These are phyloP conservation scores for Plectranthus barbatus DNA, from an alignment of 257 asterid genomes.

Conservation along the genomic window DNA sequence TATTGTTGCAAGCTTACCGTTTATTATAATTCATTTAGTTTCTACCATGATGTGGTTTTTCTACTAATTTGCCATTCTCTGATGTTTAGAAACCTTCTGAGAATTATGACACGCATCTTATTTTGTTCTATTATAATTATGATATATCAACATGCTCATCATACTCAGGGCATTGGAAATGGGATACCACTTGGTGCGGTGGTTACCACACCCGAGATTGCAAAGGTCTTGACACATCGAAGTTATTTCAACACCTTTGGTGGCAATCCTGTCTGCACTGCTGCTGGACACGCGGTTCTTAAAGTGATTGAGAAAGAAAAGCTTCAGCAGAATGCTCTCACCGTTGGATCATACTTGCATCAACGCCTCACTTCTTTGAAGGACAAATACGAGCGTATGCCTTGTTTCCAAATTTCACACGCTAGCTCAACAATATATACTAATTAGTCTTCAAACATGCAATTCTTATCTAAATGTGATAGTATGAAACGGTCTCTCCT, in stretches of 20 bases:
- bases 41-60: background rate
- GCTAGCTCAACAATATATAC: no score
- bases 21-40: background rate
- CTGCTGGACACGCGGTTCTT: constrained; percentile 91
- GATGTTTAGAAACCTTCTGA: background rate
- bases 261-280: constrained; percentile 88
- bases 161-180: constrained; percentile 79
- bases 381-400: constrained; percentile 68
- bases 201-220: constrained; percentile 81
- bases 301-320: constrained; percentile 71
- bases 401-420: background rate
- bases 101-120: background rate
- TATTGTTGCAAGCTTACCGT: constrained; percentile 6
- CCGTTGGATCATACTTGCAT: constrained; percentile 71
- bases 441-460: background rate
- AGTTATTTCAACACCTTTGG: constrained; percentile 87
- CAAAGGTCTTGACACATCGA: constrained; percentile 53
- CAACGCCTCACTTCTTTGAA: constrained; percentile 50
- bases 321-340: constrained; percentile 70
- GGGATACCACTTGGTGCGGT: constrained; percentile 96
- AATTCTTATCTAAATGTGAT: no score
- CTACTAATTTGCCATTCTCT: background rate
- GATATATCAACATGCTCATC: background rate
- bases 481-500: background rate
- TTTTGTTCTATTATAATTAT: background rate